Evolutionary conservation across 2,329 filamentous ascomycete species (phyloP), one percentile per base, ranked within the genome.

Genomic region (Penicillium verrucosum): DNA sequence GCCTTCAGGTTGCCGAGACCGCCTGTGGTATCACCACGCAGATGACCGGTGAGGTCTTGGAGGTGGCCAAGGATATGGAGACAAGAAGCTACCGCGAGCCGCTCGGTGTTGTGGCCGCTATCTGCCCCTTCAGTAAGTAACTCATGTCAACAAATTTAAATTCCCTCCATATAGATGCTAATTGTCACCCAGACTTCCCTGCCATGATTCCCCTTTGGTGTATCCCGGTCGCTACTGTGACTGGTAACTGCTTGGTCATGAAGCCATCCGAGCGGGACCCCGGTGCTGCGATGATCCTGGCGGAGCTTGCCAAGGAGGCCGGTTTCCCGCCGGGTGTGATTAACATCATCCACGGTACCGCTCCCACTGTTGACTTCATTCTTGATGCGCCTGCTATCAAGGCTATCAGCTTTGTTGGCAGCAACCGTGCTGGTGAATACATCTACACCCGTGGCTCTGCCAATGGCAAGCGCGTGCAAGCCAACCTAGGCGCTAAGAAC

Each of bases 141-240:
- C 4, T 11, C 14, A 25, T 5, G 21, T 6, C 7, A n/a, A 30
- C 10, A 8, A 43, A 25, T 32, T 27, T 7, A 25, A 21, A 32
- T 32, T 14, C 11, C 45, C 7, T 44, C n/a, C n/a, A 12, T 32
- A 41, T 18, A 49, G 16, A 42, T 59, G 49, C 65, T 70, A 60
- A 66, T 55, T 69, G 30, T 34, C 30, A 54, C 44, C 14, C 59
- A 83, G 82, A 88, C 76, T 88, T 88, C 76, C 85, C 85, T 51
- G 85, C 85, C 60, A 88, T 88, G 85, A 88, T 88, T 72, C 85
- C 85, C 11, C 78, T 88, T 10, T 88, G 85, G 85, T 85, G 78
- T 32, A 85, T 88, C 40, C 85, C 85, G 9, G 79, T 87, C 59
- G 85, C 85, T 37, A 83, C 84, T 6, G 78, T 85, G n/a, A 85